Conservation (phyloP, 164 flowering plant species). For the Saururus chinensis region DNA sequence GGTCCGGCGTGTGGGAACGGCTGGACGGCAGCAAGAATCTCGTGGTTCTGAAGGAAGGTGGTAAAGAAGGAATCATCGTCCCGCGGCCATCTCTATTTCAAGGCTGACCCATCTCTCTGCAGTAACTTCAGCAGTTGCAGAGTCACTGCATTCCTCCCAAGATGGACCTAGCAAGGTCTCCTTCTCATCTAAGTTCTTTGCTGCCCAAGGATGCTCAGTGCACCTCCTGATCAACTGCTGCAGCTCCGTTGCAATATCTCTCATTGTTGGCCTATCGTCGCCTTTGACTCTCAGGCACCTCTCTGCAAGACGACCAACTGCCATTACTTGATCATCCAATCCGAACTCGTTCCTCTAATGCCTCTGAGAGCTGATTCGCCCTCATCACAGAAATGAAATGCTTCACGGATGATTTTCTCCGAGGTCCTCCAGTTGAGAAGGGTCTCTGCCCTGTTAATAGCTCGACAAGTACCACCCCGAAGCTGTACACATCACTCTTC, state of each 20-base stretch:
- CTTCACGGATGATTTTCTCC: background rate
- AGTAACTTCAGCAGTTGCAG: background rate
- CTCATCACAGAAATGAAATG: background rate
- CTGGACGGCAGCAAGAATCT: too few species aligned
- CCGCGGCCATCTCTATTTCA: background rate
- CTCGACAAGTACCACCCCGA: slow-evolving; percentile 2
- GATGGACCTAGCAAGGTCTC: background rate
- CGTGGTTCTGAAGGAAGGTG: too few species aligned
- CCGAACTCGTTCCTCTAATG: background rate
- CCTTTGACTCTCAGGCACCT: slow-evolving; percentile 7
- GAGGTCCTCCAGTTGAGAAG: background rate
- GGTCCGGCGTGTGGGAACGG: too few species aligned
- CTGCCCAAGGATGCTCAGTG: background rate
- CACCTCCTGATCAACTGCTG: background rate
- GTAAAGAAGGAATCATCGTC: background rate
- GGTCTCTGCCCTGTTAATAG: slow-evolving; percentile 1
- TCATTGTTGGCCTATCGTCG: slow-evolving; percentile 6
- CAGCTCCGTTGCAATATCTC: slow-evolving; percentile 2
- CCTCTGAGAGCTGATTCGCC: background rate
- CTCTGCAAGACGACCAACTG: background rate
- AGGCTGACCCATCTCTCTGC: background rate
- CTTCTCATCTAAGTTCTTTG: background rate
- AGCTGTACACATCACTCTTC: slow-evolving; percentile 4
- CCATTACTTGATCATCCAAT: background rate
- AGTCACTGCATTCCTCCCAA: background rate